Conservation (phyloP, 2,329 filamentous ascomycete species). For the Fusarium foetens region DNA sequence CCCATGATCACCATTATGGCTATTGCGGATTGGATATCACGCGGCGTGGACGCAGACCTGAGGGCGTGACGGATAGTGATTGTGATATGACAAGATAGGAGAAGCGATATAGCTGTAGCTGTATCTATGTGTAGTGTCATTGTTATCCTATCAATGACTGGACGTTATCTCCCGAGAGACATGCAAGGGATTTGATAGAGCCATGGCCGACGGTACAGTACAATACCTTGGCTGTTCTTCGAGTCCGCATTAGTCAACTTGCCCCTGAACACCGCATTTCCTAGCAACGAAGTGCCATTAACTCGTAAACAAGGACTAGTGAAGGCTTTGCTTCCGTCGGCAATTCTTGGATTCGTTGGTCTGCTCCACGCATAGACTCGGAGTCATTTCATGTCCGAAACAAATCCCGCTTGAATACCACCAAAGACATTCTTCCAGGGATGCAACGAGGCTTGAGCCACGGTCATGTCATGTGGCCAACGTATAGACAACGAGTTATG, state of each 20-base stretch:
- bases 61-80: constrained; percentile 28
- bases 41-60: constrained; percentile 62
- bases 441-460: constrained; percentile 6
- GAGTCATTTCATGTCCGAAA: constrained; percentile 9
- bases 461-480: constrained; percentile 12
- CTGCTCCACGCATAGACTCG: constrained; percentile 6
- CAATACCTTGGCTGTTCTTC: background rate
- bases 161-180: constrained; percentile 7
- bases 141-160: constrained; percentile 28
- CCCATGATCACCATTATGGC: constrained; percentile 85
- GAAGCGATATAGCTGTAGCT: constrained; percentile 6
- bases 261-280: constrained; percentile 25
- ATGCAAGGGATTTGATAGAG: constrained; percentile 22
- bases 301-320: constrained; percentile 5
- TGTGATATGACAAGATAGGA: constrained; percentile 1
- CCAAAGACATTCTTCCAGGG: background rate
- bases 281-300: constrained; percentile 26
- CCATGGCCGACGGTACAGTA: background rate
- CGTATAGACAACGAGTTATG: constrained; percentile 7
- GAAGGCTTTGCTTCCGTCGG: constrained; percentile 10
- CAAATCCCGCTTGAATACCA: background rate
- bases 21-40: constrained; percentile 72
- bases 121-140: constrained; percentile 15
- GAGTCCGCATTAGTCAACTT: constrained; percentile 6
- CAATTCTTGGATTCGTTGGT: constrained; percentile 28